Evolutionary conservation across 1,284 basidiomycete genomes (phyloP).

Genomic region (Ceratobasidium sp.): DNA sequence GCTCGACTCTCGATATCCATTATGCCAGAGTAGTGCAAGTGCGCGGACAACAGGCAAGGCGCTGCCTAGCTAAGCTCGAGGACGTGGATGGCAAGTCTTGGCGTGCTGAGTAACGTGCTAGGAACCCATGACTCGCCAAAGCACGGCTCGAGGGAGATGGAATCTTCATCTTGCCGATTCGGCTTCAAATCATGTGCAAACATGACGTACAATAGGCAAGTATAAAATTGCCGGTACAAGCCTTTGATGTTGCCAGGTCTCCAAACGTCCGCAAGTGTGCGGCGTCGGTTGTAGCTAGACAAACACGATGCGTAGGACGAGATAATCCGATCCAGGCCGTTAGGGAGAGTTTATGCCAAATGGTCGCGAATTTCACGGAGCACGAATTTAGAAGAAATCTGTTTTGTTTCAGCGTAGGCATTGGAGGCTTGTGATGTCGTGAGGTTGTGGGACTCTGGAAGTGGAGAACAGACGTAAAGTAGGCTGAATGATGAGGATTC

Average conservation of each 20-base stretch:
- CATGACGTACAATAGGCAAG: not conserved
- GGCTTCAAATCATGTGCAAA: not conserved
- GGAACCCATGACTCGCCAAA: not conserved
- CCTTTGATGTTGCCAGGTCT: not conserved
- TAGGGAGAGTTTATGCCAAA: too few species aligned
- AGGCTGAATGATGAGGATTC: too few species aligned
- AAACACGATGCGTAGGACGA: too few species aligned
- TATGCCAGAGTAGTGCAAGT: not conserved
- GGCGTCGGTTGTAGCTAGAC: too few species aligned
- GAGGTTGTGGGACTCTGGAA: too few species aligned
- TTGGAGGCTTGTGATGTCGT: too few species aligned
- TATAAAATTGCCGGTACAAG: not conserved
- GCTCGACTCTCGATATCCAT: conserved; percentile 6
- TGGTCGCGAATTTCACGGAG: too few species aligned
- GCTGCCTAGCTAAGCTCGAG: not conserved
- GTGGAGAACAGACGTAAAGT: too few species aligned
- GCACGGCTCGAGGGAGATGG: not conserved
- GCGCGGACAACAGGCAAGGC: not conserved
- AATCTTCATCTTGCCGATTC: conserved; percentile 3
- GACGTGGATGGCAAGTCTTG: not conserved
- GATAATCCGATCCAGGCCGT: too few species aligned
- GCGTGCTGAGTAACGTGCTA: conserved; percentile 1
- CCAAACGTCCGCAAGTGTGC: too few species aligned
- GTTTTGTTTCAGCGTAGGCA: too few species aligned
- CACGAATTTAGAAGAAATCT: too few species aligned